phyloP scores from a whole-genome alignment of 345 rosid genomes.

The Sapria himalayana region DNA sequence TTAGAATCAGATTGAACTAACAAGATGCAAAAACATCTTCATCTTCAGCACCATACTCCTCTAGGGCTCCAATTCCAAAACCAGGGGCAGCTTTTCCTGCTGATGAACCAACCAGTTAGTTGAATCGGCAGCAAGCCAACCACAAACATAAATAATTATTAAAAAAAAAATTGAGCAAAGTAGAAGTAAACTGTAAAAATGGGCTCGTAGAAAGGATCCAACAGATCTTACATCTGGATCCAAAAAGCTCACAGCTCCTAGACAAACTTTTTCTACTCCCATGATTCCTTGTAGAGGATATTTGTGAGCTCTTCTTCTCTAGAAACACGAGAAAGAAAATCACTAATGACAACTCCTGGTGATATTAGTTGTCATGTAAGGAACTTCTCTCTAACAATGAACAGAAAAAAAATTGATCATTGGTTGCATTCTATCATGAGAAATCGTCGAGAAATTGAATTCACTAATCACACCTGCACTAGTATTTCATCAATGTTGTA shows the following conservation, averaged over 20 bases:
- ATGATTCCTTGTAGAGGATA: conserved; percentile 25
- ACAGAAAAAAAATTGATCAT: too few species aligned
- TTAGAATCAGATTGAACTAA: conserved; percentile 14
- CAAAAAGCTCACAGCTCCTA: conserved; percentile 48
- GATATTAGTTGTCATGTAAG: too few species aligned
- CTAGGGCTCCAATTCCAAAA: conserved; percentile 98
- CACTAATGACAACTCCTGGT: too few species aligned
- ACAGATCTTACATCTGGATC: conserved; percentile 48
- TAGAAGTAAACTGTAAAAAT: background rate
- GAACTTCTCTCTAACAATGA: too few species aligned
- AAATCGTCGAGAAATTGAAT: too few species aligned
- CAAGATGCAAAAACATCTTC: conserved; percentile 73
- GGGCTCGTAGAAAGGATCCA: conserved; percentile 2
- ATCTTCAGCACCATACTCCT: conserved; percentile 89
- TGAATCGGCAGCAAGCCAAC: conserved; percentile 10
- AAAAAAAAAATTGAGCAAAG: conserved; percentile 4
- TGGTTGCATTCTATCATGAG: too few species aligned
- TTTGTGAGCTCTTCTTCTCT: conserved; percentile 54
- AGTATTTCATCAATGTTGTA: too few species aligned
- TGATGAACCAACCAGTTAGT: conserved; percentile 29
- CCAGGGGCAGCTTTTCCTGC: conserved; percentile 87
- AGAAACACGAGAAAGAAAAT: conserved; percentile 13
- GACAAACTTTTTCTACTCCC: conserved; percentile 31
- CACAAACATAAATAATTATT: conserved; percentile 8
- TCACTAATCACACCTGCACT: too few species aligned